Percentiles rank a stretch among this genome's conserved stretches.
These are phyloP conservation scores for Zalerion maritima DNA, from an alignment of 495 filamentous ascomycete genomes.

Conservation along the genomic window DNA sequence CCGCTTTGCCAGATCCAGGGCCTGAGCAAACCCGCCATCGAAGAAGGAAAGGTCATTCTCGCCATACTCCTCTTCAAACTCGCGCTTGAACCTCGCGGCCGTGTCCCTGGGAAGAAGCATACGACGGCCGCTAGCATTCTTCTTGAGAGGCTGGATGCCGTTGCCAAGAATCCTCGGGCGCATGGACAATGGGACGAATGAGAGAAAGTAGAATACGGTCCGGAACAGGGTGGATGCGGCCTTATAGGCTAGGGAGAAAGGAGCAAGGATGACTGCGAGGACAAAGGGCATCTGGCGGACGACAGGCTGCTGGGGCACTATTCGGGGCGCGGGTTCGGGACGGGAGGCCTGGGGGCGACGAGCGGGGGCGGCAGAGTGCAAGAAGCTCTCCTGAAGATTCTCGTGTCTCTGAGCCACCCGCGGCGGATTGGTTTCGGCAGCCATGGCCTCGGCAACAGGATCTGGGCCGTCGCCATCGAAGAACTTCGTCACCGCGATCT, in stretches of 20 bases:
- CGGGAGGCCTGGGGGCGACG: slow-evolving; percentile 15
- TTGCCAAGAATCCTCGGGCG: slow-evolving; percentile 50
- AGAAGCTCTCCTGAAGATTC: slow-evolving; percentile 47
- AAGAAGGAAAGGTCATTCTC: slow-evolving; percentile 52
- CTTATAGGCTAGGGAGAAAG: slow-evolving; percentile 63
- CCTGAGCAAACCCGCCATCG: slow-evolving; percentile 80
- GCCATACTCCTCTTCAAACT: slow-evolving; percentile 90
- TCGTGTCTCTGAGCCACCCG: slow-evolving; percentile 47
- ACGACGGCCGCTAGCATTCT: slow-evolving; percentile 53
- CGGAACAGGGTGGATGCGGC: slow-evolving; percentile 52
- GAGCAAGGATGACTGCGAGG: slow-evolving; percentile 62
- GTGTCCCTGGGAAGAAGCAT: slow-evolving; percentile 72
- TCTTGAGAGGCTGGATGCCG: slow-evolving; percentile 37
- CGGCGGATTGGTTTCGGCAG: slow-evolving; percentile 43
- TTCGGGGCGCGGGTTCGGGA: slow-evolving; percentile 57
- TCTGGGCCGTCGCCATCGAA: slow-evolving; percentile 90
- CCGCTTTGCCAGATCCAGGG: slow-evolving; percentile 71
- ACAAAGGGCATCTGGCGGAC: slow-evolving; percentile 56
- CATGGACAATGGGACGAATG: slow-evolving; percentile 26
- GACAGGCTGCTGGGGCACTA: slow-evolving; percentile 58
- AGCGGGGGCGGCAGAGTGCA: slow-evolving; percentile 17
- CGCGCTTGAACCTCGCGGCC: slow-evolving; percentile 70
- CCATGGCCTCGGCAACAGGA: slow-evolving; percentile 60
- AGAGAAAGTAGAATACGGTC: slow-evolving; percentile 63
- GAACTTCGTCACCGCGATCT: slow-evolving; percentile 95